Percentiles rank a stretch among this genome's conserved stretches.
Evolutionary conservation across 257 asterid species (phyloP).

Genomic region (Solanum ahanhuiri): DNA sequence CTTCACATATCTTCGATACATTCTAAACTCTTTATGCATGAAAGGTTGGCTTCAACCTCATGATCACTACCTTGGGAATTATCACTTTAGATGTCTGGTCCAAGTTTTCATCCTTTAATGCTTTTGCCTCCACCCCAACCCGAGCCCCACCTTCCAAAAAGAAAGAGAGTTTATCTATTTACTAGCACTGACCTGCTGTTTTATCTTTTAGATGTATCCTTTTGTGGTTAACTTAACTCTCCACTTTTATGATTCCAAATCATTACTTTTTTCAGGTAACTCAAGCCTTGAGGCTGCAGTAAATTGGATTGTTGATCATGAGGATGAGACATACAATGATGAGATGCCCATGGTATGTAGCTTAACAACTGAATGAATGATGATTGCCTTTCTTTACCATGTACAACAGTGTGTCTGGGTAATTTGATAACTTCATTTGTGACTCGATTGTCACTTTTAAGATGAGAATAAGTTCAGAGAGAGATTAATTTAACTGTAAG

Average conservation of each 20-base stretch:
- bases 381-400: neutral
- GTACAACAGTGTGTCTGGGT: neutral
- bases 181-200: neutral
- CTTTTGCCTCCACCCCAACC: neutral
- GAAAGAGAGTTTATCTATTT: neutral
- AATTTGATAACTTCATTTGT: neutral
- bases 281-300: constrained; percentile 62
- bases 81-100: neutral
- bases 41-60: neutral
- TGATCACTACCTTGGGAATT: neutral
- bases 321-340: constrained; percentile 27
- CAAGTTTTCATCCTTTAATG: neutral
- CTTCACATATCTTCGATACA: neutral
- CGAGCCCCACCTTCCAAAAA: neutral
- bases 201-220: neutral
- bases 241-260: neutral
- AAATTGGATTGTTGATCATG: constrained; percentile 56
- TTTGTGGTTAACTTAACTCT: neutral
- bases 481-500: neutral
- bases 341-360: constrained; percentile 38
- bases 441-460: neutral
- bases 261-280: constrained; percentile 34
- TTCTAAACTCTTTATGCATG: neutral
- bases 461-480: neutral
- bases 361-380: neutral